Evolutionary conservation across 2,329 filamentous ascomycete species (phyloP), one percentile per base, ranked within the genome.

Genomic region (Camillea tinctor): DNA sequence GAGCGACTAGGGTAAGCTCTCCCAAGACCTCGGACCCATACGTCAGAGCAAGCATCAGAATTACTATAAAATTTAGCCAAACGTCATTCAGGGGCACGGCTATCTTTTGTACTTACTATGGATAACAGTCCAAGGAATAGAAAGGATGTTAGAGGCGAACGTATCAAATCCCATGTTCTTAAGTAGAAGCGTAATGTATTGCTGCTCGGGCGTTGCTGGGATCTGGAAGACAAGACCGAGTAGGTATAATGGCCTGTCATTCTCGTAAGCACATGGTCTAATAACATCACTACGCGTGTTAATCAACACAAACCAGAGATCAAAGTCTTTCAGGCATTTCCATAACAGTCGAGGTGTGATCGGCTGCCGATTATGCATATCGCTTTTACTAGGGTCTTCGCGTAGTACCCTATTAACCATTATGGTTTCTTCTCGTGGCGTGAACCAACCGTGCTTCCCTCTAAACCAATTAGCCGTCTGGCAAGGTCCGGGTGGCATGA

Each of bases 311-410:
- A 19, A 36, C 60, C 81, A 86, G 56, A 86, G 73, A 61, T 85
- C 80, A 56, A 81, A 84, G 64, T 86, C 83, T n/a, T 74, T 75
- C 1, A 83, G 66, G 5, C 78, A 76, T 17, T 79, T 69, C 79
- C 80, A 82, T 9, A 84, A 74, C 4, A 74, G 72, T 3, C 65
- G 71, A 0, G 75, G 76, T 0, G 80, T 83, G 52, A 85, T 77
- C 1, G 79, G 77, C 69, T 84, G 76, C 8, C 82, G 80, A 62
- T 84, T 84, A 66, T 84, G 80, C 80, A 86, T 84, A 58, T 80
- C 79, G 56, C 80, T 80, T 67, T 83, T 83, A 22, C 76, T 77
- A 1, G 83, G 83, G 60, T 85, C 84, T 55, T 87, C 84, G 5
- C 84, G 78, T 11, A 76, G 64, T 2, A 76, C 70, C 2, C 85